Evolutionary conservation across 495 filamentous ascomycete genomes (phyloP), one percentile per base, ranked within the genome.

Genomic region (Elaphomyces granulatus): DNA sequence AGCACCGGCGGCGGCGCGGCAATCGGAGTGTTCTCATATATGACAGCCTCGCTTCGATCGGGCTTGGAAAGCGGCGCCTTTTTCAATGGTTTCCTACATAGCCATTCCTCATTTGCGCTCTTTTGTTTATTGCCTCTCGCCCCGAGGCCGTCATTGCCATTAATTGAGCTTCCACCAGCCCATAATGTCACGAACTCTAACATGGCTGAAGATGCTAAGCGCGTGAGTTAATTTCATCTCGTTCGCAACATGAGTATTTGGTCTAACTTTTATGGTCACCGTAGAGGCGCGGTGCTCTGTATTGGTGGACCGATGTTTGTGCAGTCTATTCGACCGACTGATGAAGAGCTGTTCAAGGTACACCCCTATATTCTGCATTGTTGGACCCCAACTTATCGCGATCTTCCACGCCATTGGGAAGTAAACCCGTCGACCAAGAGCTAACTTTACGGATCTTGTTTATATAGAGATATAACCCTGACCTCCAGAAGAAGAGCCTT

Each of bases 221-320:
- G 57, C 54, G 74, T 78, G 57, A 56, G 67, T 53, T 36, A 18
- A n/a, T 15, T 34, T 15, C 31, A 35, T n/a, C n/a, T n/a, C 8
- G 8, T 2, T 2, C 37, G 3, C 8, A 15, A 18, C 21, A 8
- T 3, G 19, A 26, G 26, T 17, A 20, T 17, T 19, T 33, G 9
- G 14, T 17, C 14, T 8, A 9, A 9, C 33, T 7, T 9, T 16
- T 35, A 15, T 33, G 38, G 34, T 38, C 30, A 40, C 15, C 20
- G 45, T 48, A 95, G 87, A 32, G 79, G 78, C 34, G 67, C 63
- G 20, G 64, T 67, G 21, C 63, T 87, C 34, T 75, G 71, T 57
- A 64, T 94, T 45, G 90, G 90, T 30, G 90, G 90, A 17, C 88
- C 88, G 20, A 80, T 82, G 3, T 60, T 95, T 34, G 75, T 87